Percentiles rank a stretch among this genome's conserved stretches.
phyloP scores from a whole-genome alignment of 75 land plant genomes.

The Ceratopteris richardii region DNA sequence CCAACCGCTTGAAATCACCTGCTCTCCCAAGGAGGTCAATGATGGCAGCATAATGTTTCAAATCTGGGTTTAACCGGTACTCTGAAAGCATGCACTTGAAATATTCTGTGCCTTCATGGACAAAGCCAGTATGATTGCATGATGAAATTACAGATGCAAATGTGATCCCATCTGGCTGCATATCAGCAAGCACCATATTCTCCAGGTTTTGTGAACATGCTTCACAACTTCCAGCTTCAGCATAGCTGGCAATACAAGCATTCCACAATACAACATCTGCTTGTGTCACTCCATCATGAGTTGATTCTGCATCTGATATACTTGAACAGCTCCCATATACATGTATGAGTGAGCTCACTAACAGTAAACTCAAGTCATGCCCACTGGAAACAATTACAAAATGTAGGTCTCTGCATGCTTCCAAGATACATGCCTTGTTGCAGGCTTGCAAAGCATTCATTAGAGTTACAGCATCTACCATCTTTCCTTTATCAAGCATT shows the following conservation, averaged over 20 bases:
- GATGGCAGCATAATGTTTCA: conserved; percentile 2
- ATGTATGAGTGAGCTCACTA: neutral
- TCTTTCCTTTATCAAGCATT: neutral
- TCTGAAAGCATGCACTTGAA: neutral
- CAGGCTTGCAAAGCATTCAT: neutral
- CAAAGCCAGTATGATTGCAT: conserved; percentile 6
- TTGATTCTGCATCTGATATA: neutral
- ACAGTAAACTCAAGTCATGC: neutral
- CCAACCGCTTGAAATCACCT: conserved; percentile 7
- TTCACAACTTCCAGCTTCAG: neutral
- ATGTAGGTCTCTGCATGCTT: neutral
- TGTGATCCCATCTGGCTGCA: conserved; percentile 16
- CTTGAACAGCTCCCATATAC: conserved; percentile 6
- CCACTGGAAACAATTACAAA: neutral
- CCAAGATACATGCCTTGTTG: neutral
- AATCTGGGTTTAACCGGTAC: neutral
- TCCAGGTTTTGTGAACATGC: conserved; percentile 4
- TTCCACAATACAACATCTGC: neutral
- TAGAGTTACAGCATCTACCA: neutral
- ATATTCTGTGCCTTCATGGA: neutral
- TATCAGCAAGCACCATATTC: conserved; percentile 7
- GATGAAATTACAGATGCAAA: conserved; percentile 12
- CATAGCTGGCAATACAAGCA: conserved; percentile 2
- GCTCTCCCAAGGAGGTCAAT: conserved; percentile 7
- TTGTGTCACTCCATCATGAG: neutral